Percentiles rank a stretch among this genome's conserved stretches.
Evolutionary conservation across 441 rosid genomes (phyloP).

Genomic region (Euphorbia corollata): DNA sequence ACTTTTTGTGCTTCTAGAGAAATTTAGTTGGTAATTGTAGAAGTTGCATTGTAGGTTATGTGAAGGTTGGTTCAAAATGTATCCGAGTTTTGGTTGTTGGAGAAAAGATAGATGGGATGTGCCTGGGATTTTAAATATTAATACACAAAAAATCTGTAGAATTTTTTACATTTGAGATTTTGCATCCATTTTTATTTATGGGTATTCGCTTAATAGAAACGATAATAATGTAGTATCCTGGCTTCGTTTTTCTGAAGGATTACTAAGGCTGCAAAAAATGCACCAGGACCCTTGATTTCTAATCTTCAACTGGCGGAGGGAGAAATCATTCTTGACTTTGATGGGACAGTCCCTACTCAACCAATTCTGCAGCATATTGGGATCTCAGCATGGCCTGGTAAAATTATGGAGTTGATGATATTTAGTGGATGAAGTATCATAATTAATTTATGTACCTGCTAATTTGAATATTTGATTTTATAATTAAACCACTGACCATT

Average conservation of each 20-base stretch:
- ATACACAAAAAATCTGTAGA: not conserved
- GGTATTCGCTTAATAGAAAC: not conserved
- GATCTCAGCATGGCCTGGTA: slow-evolving; percentile 93
- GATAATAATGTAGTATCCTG: slow-evolving; percentile 9
- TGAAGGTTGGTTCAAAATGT: not conserved
- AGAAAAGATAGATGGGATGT: not conserved
- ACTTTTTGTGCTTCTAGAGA: not conserved
- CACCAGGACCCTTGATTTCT: slow-evolving; percentile 44
- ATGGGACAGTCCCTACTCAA: slow-evolving; percentile 76
- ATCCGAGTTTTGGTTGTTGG: not conserved
- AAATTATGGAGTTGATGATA: slow-evolving; percentile 17
- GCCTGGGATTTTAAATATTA: not conserved
- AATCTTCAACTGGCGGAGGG: slow-evolving; percentile 71
- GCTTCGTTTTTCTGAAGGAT: slow-evolving; percentile 37
- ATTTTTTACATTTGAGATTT: not conserved
- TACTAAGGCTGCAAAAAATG: slow-evolving; percentile 48
- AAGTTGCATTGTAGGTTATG: not conserved
- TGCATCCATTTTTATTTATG: not conserved
- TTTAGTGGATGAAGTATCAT: not conserved
- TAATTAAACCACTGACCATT: not conserved
- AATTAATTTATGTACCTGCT: slow-evolving; percentile 2
- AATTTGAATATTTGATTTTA: not conserved
- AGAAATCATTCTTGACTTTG: slow-evolving; percentile 70
- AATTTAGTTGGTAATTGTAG: not conserved
- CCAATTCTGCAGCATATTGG: slow-evolving; percentile 95